Base-by-base conservation (phyloP, 768 basidiomycete genomes). In the Mycena alexandri region DNA sequence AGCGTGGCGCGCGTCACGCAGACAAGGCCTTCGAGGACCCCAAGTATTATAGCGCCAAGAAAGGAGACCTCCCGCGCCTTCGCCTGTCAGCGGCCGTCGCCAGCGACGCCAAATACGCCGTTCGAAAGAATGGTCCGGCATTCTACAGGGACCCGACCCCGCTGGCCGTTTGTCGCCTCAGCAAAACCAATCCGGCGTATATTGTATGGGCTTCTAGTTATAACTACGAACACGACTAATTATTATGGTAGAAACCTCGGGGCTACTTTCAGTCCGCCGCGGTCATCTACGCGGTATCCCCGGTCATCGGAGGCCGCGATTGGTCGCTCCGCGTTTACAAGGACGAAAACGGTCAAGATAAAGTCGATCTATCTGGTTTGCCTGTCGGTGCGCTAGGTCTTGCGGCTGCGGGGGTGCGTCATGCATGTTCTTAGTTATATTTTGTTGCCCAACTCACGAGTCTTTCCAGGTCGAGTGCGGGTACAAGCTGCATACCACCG, bases 101-200 rank as follows among this genome's bases (percentile, higher is more conserved):
- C 3, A 21, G 16, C 24, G 50, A 53, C 19, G 56, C 47, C 14
- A n/a, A 29, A 11, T 57, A 59, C 42, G 48, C 48, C 0, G 1
- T 44, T 4, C 63, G 42, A 5, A 9, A 12, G 4, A 42, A 65
- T n/a, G 63, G 63, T 6, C 57, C 63, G 6, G 63, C 56, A 0
- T 59, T 65, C 43, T 53, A 51, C 19, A 53, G 53, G 22, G 14
- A 16, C 0, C 63, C 50, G 1, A 51, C 56, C 22, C 63, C 56
- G 24, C n/a, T 34, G 38, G 19, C 29, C 5, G 46, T 59, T 10
- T n/a, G 34, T n/a, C 24, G 25, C 16, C 50, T 36, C 12, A 36
- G 10, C 50, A n/a, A 2, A 16, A 44, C n/a, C 7, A 10, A 43
- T 8, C 19, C 38, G 2, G 38, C 14, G 0, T 65, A 65, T 36